phyloP scores from a whole-genome alignment of 208 protist genomes.

The Trypanosoma cruzi region DNA sequence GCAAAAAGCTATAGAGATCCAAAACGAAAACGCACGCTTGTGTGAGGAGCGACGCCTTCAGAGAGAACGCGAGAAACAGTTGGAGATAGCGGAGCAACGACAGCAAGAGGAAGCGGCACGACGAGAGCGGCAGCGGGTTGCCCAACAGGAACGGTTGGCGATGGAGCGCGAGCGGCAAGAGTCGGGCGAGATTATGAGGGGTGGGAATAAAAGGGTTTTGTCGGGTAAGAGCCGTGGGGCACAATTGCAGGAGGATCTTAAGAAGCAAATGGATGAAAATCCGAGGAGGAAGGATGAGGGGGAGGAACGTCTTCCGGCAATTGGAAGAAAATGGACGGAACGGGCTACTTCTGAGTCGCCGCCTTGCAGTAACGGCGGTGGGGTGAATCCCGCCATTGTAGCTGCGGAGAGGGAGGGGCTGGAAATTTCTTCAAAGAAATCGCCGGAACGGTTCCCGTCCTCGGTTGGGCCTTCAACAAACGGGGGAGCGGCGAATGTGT shows the following conservation, averaged over 20 bases:
- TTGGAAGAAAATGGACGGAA: background rate
- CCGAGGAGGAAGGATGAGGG: slow-evolving; percentile 3
- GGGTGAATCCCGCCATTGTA: no score
- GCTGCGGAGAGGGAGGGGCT: background rate
- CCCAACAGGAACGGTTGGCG: slow-evolving; percentile 44
- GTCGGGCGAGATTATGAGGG: slow-evolving; percentile 40
- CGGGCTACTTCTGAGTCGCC: background rate
- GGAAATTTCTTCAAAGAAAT: background rate
- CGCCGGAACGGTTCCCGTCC: background rate
- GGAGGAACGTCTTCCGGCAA: background rate
- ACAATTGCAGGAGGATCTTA: slow-evolving; percentile 18
- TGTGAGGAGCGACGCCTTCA: slow-evolving; percentile 60
- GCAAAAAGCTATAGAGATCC: slow-evolving; percentile 62
- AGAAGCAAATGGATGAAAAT: slow-evolving; percentile 21
- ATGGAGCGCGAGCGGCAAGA: slow-evolving; percentile 55
- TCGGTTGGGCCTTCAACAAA: background rate
- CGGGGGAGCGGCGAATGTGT: background rate
- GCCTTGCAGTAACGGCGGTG: background rate
- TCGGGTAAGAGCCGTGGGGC: background rate
- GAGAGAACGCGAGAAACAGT: slow-evolving; percentile 41
- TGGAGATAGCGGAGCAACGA: slow-evolving; percentile 39
- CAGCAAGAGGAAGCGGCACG: slow-evolving; percentile 49
- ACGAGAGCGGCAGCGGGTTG: slow-evolving; percentile 49
- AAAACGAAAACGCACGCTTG: slow-evolving; percentile 70
- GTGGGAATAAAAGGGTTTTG: slow-evolving; percentile 1